These are phyloP conservation scores for Fusarium sp. DNA, from an alignment of 2,329 filamentous ascomycete genomes.

Conservation along the genomic window DNA sequence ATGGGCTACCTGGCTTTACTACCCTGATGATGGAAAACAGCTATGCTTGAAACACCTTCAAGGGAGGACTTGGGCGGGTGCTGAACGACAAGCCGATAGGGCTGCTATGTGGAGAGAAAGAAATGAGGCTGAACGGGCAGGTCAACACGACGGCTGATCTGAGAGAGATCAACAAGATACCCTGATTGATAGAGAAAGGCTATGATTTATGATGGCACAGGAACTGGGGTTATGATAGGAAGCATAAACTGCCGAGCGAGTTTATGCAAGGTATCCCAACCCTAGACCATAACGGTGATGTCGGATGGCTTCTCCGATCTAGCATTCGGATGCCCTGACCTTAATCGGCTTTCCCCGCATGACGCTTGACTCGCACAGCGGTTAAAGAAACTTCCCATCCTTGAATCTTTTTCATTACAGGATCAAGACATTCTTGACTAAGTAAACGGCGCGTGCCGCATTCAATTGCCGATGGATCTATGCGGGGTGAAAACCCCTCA, in stretches of 20 bases:
- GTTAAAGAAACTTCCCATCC: not conserved
- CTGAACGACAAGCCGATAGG: conserved; percentile 24
- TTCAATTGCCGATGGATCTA: conserved; percentile 16
- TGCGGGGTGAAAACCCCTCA: conserved; percentile 27
- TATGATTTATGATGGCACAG: not conserved
- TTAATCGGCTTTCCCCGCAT: not conserved
- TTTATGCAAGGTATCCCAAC: not conserved
- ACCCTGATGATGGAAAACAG: conserved; percentile 56
- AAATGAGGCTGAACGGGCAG: not conserved
- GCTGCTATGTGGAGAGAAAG: conserved; percentile 32
- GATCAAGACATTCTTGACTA: not conserved
- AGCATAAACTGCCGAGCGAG: not conserved
- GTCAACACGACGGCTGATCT: not conserved
- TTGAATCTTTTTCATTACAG: not conserved
- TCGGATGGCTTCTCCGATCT: not conserved
- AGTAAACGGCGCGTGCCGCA: conserved; percentile 5
- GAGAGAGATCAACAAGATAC: not conserved
- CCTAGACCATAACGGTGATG: not conserved
- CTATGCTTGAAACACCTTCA: conserved; percentile 62
- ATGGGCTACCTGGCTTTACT: conserved; percentile 67
- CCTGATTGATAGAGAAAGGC: not conserved
- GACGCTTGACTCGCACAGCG: not conserved
- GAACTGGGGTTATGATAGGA: not conserved
- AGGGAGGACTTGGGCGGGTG: conserved; percentile 61
- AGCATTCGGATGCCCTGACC: not conserved